These are phyloP conservation scores for Solanum bulbocastanum DNA, from an alignment of 257 asterid species.

Conservation along the genomic window DNA sequence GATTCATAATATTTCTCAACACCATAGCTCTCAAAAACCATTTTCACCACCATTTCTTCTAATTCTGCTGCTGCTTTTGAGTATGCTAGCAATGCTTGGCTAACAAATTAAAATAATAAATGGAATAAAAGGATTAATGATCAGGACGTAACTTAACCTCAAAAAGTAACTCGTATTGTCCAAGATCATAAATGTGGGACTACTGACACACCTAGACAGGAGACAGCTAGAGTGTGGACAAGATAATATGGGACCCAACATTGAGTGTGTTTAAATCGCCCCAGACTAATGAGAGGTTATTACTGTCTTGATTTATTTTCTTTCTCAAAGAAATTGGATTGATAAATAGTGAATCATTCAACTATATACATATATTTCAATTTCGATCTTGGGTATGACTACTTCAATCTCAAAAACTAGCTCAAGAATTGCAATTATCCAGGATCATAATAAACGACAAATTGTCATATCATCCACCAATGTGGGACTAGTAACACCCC, in stretches of 20 bases:
- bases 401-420: fast-evolving
- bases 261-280: background rate
- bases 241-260: background rate
- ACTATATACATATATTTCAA: background rate
- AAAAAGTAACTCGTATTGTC: background rate
- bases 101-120: background rate
- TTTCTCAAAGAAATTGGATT: background rate
- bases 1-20: conserved; percentile 42
- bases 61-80: conserved; percentile 47
- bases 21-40: conserved; percentile 66
- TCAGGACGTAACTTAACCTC: background rate
- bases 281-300: background rate
- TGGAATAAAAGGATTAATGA: background rate
- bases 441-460: background rate
- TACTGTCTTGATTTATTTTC: background rate
- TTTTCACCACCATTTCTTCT: conserved; percentile 36
- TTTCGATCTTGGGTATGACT: background rate
- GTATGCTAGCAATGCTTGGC: conserved; percentile 32
- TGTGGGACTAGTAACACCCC: background rate
- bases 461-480: background rate
- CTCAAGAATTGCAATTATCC: background rate
- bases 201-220: background rate
- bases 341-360: background rate
- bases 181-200: background rate
- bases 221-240: background rate